These are phyloP conservation scores for Hortiboletus campestris DNA, from an alignment of 768 basidiomycete genomes.

Conservation along the genomic window DNA sequence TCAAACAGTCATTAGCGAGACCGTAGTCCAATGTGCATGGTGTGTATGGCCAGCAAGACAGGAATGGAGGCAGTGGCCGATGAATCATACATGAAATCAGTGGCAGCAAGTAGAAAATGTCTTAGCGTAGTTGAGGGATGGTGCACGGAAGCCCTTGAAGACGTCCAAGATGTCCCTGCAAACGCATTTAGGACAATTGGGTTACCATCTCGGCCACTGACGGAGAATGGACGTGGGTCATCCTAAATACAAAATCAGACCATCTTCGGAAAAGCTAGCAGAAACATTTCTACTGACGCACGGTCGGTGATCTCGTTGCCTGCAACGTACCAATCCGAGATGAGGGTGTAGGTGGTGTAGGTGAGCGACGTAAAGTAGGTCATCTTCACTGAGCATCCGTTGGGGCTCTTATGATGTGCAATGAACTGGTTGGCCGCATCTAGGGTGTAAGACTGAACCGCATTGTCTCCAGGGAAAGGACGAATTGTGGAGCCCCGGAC, in stretches of 20 bases:
- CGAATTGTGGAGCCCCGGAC: background rate
- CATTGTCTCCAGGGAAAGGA: too few relatives aligned
- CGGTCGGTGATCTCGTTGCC: constrained; percentile 9
- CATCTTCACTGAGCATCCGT: too few relatives aligned
- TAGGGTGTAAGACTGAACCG: too few relatives aligned
- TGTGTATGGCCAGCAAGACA: constrained; percentile 6
- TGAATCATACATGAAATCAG: background rate
- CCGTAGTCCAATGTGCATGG: constrained; percentile 1
- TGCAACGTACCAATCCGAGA: too few relatives aligned
- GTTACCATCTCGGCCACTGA: constrained; percentile 1
- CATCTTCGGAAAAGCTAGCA: background rate
- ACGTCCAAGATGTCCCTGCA: background rate
- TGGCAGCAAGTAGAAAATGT: background rate
- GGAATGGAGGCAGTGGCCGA: constrained; percentile 1
- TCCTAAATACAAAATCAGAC: background rate
- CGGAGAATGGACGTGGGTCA: background rate
- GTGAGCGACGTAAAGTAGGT: too few relatives aligned
- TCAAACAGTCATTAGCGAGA: constrained; percentile 2
- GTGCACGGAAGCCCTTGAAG: background rate
- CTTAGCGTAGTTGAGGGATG: background rate
- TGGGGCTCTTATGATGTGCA: too few relatives aligned
- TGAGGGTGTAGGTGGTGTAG: too few relatives aligned
- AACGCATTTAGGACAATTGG: background rate
- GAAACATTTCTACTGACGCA: background rate
- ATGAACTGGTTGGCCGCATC: too few relatives aligned